phyloP scores from a whole-genome alignment of 1,284 basidiomycete genomes.

The Tilletia walkeri region DNA sequence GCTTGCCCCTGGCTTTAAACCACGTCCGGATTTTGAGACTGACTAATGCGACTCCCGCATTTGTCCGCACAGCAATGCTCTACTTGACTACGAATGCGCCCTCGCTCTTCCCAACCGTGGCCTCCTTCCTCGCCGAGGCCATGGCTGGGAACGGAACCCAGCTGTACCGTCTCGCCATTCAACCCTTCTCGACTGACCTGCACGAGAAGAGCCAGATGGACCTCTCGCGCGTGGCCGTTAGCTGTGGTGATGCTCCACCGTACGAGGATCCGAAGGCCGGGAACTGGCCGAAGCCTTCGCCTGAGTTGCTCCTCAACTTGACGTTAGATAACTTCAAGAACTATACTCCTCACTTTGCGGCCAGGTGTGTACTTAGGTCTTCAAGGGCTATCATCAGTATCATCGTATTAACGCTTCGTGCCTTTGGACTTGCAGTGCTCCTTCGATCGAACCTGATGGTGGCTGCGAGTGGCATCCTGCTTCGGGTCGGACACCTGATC shows the following conservation, averaged over 20 bases:
- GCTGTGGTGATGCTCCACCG: conserved; percentile 26
- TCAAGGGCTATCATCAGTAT: neutral
- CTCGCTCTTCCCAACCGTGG: conserved; percentile 32
- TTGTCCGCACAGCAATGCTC: conserved; percentile 30
- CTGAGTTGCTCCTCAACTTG: neutral
- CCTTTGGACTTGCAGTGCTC: neutral
- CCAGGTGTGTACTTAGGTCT: neutral
- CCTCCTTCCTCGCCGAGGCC: conserved; percentile 26
- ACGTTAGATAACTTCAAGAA: neutral
- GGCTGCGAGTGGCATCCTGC: conserved; percentile 11
- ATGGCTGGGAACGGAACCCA: conserved; percentile 44
- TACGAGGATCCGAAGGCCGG: conserved; percentile 17
- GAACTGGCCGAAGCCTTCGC: conserved; percentile 6
- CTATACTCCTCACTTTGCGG: neutral
- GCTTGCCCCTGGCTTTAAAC: neutral
- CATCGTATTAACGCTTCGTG: neutral
- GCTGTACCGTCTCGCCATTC: conserved; percentile 21
- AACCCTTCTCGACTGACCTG: neutral
- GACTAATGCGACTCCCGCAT: neutral
- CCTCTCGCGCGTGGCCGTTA: conserved; percentile 26
- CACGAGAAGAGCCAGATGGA: conserved; percentile 19
- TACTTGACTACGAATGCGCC: conserved; percentile 36
- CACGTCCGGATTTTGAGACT: neutral
- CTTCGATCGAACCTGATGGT: conserved; percentile 2
- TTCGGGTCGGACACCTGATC: neutral